phyloP scores from a whole-genome alignment of 768 basidiomycete genomes.

The Lactifluus rugatus region DNA sequence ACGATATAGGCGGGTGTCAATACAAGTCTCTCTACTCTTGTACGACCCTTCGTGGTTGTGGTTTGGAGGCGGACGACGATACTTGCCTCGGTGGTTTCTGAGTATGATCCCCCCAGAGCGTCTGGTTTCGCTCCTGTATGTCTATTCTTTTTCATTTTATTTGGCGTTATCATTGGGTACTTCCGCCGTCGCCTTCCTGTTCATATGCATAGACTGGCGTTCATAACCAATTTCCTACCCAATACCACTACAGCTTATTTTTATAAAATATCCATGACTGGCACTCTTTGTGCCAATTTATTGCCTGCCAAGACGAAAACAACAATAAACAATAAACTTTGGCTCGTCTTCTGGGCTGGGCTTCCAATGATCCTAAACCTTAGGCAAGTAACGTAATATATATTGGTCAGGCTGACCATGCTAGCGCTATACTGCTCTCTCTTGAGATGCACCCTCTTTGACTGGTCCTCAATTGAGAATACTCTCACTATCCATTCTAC shows the following conservation, averaged over 20 bases:
- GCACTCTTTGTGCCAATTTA: background rate
- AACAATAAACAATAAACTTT: background rate
- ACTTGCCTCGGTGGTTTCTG: constrained; percentile 21
- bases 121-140: background rate
- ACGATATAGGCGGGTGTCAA: constrained; percentile 7
- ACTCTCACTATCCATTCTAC: too few species aligned
- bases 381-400: too few species aligned
- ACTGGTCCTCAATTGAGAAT: too few species aligned
- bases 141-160: constrained; percentile 9
- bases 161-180: constrained; percentile 6
- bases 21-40: constrained; percentile 15
- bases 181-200: background rate
- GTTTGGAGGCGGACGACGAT: constrained; percentile 16
- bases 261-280: constrained; percentile 1
- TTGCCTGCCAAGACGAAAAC: background rate
- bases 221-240: background rate
- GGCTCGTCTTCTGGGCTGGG: background rate
- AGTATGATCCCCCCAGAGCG: background rate
- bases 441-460: too few species aligned
- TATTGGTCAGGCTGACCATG: too few species aligned
- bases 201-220: constrained; percentile 9
- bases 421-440: too few species aligned
- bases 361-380: background rate
- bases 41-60: constrained; percentile 13
- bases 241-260: constrained; percentile 14